phyloP scores from a whole-genome alignment of 106 monocot species.

The Dendrobium huoshanense region DNA sequence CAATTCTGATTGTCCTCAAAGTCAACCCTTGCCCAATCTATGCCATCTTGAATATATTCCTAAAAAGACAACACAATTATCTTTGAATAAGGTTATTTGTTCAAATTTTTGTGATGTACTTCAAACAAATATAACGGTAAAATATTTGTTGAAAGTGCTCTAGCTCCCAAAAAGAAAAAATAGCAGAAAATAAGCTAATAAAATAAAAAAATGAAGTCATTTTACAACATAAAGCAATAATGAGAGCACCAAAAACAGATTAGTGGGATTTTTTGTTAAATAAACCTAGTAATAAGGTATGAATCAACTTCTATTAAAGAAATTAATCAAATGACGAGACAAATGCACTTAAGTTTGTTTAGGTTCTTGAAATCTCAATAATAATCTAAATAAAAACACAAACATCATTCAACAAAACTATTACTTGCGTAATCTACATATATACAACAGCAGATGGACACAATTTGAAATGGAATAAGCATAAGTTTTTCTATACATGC shows the following conservation, averaged over 20 bases:
- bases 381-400: no score
- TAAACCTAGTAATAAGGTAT: neutral
- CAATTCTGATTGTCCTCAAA: slow-evolving; percentile 98
- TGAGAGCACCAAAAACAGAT: neutral
- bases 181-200: neutral
- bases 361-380: neutral
- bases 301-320: neutral
- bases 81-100: neutral
- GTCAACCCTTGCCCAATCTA: slow-evolving; percentile 93
- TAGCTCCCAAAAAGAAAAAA: neutral
- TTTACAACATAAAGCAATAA: neutral
- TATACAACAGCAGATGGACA: neutral
- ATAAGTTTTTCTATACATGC: neutral
- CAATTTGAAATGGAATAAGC: neutral
- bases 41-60: slow-evolving; percentile 99
- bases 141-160: neutral
- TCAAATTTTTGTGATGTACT: neutral
- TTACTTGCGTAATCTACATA: neutral
- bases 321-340: neutral
- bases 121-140: neutral
- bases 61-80: slow-evolving; percentile 14
- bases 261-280: neutral
- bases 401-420: neutral
- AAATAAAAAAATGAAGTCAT: neutral
- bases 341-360: neutral